Evolutionary conservation across 305 asterid species (phyloP).

Genomic region (Petunia hybrid): DNA sequence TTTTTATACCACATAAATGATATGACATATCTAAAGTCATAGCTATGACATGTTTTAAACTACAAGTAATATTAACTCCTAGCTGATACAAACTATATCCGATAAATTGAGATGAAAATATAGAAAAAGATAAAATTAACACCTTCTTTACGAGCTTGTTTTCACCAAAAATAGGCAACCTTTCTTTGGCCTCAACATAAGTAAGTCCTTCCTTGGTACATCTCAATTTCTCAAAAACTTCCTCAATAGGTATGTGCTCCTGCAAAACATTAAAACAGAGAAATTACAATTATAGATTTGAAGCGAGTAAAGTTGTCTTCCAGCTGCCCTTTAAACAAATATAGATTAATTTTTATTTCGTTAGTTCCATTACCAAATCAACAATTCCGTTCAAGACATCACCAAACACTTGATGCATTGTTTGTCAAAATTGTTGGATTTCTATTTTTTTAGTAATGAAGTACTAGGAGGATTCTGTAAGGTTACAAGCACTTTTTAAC

Average conservation of each 20-base stretch:
- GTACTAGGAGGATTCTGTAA: constrained; percentile 7
- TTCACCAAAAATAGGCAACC: constrained; percentile 91
- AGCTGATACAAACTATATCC: no score
- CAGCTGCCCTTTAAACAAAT: neutral
- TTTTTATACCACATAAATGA: no score
- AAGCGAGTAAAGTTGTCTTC: neutral
- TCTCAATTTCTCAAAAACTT: constrained; percentile 94
- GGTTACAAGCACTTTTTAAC: no score
- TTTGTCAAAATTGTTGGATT: constrained; percentile 5
- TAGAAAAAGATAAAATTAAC: constrained; percentile 23
- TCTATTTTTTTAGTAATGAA: constrained; percentile 30
- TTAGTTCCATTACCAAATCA: constrained; percentile 99
- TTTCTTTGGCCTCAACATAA: constrained; percentile 77
- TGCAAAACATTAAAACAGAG: constrained; percentile 43
- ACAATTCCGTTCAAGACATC: constrained; percentile 97
- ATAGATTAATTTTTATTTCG: constrained; percentile 32
- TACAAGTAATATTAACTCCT: no score
- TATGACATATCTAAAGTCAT: no score
- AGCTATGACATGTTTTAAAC: no score
- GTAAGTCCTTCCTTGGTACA: constrained; percentile 92
- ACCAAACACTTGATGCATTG: constrained; percentile 80
- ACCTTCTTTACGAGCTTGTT: constrained; percentile 99
- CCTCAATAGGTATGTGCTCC: constrained; percentile 96
- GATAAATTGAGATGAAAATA: neutral
- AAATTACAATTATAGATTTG: constrained; percentile 23